Evolutionary conservation across 2,329 filamentous ascomycete genomes (phyloP).

Genomic region (Fusarium neocosmosporiellum): DNA sequence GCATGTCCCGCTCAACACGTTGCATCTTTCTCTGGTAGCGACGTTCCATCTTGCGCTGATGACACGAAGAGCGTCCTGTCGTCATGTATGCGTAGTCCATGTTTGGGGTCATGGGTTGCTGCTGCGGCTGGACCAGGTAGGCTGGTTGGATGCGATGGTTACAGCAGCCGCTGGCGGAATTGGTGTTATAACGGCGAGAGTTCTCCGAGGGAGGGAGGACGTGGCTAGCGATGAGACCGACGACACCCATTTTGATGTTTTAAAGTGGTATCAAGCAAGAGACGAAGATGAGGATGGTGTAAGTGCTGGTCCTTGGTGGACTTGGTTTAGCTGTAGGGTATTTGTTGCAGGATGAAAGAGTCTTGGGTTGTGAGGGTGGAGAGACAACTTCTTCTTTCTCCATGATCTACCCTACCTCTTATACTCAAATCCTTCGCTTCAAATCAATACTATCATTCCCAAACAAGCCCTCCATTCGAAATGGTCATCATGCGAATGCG

Average conservation of each 20-base stretch:
- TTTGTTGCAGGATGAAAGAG: neutral
- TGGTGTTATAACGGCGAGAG: conserved; percentile 2
- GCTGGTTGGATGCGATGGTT: neutral
- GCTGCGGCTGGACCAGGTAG: conserved; percentile 9
- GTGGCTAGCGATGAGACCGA: conserved; percentile 20
- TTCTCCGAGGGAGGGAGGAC: conserved; percentile 10
- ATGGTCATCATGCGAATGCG: conserved; percentile 21
- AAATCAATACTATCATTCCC: conserved; percentile 1
- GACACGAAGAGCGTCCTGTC: conserved; percentile 6
- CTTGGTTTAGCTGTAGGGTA: neutral
- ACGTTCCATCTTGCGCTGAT: conserved; percentile 31
- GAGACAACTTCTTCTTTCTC: neutral
- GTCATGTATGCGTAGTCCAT: neutral
- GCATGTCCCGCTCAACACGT: conserved; percentile 34
- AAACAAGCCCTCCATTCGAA: conserved; percentile 31
- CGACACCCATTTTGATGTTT: conserved; percentile 32
- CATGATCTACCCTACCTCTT: neutral
- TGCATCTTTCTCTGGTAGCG: conserved; percentile 33
- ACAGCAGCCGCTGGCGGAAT: neutral
- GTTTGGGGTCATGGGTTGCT: neutral
- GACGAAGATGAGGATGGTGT: neutral
- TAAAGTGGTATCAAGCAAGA: neutral
- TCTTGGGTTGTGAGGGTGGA: neutral
- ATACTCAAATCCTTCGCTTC: neutral
- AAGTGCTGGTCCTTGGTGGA: neutral